These are phyloP conservation scores for Trichoderma erinaceum DNA, from an alignment of 495 filamentous ascomycete genomes.

Conservation along the genomic window DNA sequence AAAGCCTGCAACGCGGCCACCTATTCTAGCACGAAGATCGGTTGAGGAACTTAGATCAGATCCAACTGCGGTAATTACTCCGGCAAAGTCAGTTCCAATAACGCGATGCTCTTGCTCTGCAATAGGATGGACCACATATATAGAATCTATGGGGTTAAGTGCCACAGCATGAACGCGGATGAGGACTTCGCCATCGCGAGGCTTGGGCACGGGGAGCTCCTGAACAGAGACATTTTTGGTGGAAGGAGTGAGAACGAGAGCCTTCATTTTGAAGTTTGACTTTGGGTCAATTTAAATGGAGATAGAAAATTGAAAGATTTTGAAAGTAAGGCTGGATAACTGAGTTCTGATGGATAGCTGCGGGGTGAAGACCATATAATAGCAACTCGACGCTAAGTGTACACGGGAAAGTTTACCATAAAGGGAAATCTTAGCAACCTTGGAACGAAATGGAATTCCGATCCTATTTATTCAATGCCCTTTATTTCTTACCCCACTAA, in stretches of 20 bases:
- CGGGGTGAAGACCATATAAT: background rate
- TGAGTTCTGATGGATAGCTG: background rate
- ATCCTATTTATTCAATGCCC: background rate
- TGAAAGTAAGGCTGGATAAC: background rate
- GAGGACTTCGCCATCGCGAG: conserved; percentile 28
- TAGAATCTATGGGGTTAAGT: conserved; percentile 37
- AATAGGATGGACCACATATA: conserved; percentile 29
- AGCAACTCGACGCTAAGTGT: background rate
- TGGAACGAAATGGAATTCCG: background rate
- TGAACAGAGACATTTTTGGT: conserved; percentile 18
- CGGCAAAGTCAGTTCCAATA: conserved; percentile 41
- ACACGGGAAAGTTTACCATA: background rate
- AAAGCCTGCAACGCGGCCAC: conserved; percentile 14
- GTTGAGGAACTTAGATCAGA: background rate
- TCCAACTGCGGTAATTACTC: conserved; percentile 28
- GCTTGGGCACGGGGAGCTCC: conserved; percentile 23
- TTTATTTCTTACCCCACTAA: background rate
- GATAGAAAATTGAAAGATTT: background rate
- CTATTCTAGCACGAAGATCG: background rate
- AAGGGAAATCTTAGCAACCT: background rate
- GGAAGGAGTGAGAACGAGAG: background rate
- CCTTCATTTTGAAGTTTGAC: conserved; percentile 8
- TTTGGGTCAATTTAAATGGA: background rate
- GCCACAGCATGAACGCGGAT: conserved; percentile 37
- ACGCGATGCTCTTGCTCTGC: conserved; percentile 21